A percentile compares a stretch with the other conserved stretches of the same genome.
phyloP scores from a whole-genome alignment of 768 basidiomycete genomes.

The Tricholoma hemisulphureum region DNA sequence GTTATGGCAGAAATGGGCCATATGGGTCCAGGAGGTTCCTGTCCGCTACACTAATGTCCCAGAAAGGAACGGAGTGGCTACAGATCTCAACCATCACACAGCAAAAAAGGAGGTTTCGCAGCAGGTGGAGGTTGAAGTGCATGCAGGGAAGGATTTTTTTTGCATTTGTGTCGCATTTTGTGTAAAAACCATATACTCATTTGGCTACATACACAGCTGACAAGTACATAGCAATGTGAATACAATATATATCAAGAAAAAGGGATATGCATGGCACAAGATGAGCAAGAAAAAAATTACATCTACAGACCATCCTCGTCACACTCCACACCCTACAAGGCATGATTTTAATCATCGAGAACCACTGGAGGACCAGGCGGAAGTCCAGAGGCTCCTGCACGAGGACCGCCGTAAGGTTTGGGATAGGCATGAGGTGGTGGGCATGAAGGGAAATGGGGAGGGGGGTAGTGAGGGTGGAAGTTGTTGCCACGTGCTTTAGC shows the following conservation, averaged over 20 bases:
- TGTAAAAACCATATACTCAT: not conserved
- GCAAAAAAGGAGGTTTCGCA: not conserved
- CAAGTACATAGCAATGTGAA: not conserved
- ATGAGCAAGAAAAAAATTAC: not conserved
- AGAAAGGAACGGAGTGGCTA: not conserved
- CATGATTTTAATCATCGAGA: not conserved
- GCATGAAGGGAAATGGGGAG: not conserved
- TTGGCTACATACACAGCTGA: not conserved
- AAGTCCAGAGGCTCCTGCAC: not conserved
- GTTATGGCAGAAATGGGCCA: not conserved
- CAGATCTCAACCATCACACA: not conserved
- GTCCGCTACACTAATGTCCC: not conserved
- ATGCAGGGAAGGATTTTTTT: too few species aligned
- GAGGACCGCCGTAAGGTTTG: not conserved
- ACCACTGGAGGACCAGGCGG: not conserved
- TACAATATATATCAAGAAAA: too few species aligned
- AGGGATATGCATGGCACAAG: not conserved
- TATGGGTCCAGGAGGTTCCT: not conserved
- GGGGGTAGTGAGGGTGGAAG: not conserved
- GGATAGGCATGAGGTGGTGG: not conserved
- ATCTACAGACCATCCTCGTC: not conserved
- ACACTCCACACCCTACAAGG: not conserved
- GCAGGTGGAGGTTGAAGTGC: not conserved
- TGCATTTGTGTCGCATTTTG: not conserved
- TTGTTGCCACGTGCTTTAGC: not conserved